Evolutionary conservation across 2,329 filamentous ascomycete genomes (phyloP), one percentile per base, ranked within the genome.

Genomic region (Coniella lustricola): DNA sequence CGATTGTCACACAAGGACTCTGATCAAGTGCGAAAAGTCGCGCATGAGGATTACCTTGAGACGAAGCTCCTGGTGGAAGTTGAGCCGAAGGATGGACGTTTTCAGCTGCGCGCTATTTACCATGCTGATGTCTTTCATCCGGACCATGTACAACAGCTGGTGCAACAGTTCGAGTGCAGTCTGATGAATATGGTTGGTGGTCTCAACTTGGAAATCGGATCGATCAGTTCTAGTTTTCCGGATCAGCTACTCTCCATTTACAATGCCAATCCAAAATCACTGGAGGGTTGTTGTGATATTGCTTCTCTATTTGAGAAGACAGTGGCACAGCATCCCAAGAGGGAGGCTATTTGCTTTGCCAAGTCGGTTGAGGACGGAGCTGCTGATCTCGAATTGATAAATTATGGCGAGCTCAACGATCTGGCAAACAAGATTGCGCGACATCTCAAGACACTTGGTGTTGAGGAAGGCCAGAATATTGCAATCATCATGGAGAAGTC

Each of bases 401-500:
- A 84, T 0, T 95, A 89, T 58, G 54, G 56, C 2, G 67, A 82
- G 21, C 68, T 95, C 4, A 85, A 90, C 58, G 57, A 57, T 1
- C 67, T 66, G 36, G 80, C 85, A 0, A 90, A 90, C 57, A 66
- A 62, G 36, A 68, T 91, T 46, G 86, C 83, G 1, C 59, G 73
- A 49, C 61, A 72, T 51, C 63, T 95, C 1, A 57, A 69, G 8
- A 57, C 67, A 3, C 60, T 66, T 1, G 74, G 75, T 0, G 67
- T 75, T 0, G 53, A 63, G 1, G 64, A 72, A 1, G 77, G 81
- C 7, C 71, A 79, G 14, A 67, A 87, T 9, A 70, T 94, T n/a
- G 82, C 82, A 31, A 77, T 95, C 38, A 72, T 84, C 39, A 83
- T 94, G 77, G 79, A 90, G 18, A 94, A 93, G 60, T 90, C 84